A percentile compares a stretch with the other conserved stretches of the same genome.
Conservation (phyloP, 2,329 filamentous ascomycete genomes). For the Aureobasidium sp. region DNA sequence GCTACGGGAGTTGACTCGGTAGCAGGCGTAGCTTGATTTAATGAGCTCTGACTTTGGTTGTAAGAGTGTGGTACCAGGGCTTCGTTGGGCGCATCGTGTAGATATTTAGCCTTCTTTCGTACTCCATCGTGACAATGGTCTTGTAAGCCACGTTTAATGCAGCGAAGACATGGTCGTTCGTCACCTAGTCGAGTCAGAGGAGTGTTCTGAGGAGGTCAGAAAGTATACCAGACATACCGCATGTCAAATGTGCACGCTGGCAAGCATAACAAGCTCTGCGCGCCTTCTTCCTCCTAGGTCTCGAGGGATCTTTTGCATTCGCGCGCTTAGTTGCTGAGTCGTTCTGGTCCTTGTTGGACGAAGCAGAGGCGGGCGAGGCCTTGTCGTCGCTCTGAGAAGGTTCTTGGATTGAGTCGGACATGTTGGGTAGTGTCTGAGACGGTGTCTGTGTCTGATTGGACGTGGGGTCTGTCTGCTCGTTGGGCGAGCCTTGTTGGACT, state of each 20-base stretch:
- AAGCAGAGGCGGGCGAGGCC: slow-evolving; percentile 27
- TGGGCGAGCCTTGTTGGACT: neutral
- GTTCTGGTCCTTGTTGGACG: slow-evolving; percentile 23
- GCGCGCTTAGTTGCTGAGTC: slow-evolving; percentile 28
- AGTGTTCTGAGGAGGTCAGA: neutral
- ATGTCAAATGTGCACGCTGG: slow-evolving; percentile 93
- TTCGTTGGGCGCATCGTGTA: slow-evolving; percentile 89
- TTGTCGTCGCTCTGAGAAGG: slow-evolving; percentile 33
- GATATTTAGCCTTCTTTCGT: slow-evolving; percentile 97
- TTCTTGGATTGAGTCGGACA: slow-evolving; percentile 38
- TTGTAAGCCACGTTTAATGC: slow-evolving; percentile 86
- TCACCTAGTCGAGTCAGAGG: slow-evolving; percentile 52
- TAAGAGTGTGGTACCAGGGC: slow-evolving; percentile 70
- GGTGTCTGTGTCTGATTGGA: neutral
- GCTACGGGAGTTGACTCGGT: slow-evolving; percentile 11
- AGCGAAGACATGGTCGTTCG: slow-evolving; percentile 86
- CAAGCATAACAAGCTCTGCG: slow-evolving; percentile 93
- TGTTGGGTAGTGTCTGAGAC: slow-evolving; percentile 22
- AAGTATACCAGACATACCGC: slow-evolving; percentile 62
- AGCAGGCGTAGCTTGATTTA: neutral
- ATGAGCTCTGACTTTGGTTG: neutral
- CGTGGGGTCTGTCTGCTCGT: neutral
- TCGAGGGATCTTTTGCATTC: slow-evolving; percentile 77
- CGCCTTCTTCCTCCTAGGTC: slow-evolving; percentile 91
- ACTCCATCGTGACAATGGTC: slow-evolving; percentile 93